phyloP scores from a whole-genome alignment of 2,329 filamentous ascomycete species.

The Alternaria arborescens region DNA sequence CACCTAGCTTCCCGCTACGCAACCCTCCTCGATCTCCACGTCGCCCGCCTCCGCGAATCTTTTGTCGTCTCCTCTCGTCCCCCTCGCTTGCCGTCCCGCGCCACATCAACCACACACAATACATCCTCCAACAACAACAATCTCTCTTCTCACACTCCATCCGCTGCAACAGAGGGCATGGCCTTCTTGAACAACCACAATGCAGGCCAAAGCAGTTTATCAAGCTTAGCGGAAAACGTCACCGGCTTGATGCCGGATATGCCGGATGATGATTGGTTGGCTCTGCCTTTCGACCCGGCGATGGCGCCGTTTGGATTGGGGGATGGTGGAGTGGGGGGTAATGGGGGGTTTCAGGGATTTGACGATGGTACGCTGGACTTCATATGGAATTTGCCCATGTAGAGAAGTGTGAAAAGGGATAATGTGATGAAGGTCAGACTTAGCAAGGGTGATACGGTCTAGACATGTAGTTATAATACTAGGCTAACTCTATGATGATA shows the following conservation, averaged over 20 bases:
- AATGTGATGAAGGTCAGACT: too few species aligned
- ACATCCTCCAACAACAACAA: slow-evolving; percentile 32
- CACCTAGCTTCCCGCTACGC: slow-evolving; percentile 62
- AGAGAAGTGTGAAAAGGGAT: background rate
- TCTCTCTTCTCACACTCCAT: slow-evolving; percentile 32
- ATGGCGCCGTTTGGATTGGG: slow-evolving; percentile 51
- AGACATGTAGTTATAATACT: too few species aligned
- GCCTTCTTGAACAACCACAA: slow-evolving; percentile 50
- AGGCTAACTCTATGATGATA: fast-evolving
- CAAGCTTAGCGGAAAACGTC: slow-evolving; percentile 46
- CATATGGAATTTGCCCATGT: slow-evolving; percentile 52
- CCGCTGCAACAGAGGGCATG: slow-evolving; percentile 44
- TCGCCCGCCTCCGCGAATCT: slow-evolving; percentile 48
- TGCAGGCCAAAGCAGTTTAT: slow-evolving; percentile 47
- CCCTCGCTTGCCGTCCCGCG: slow-evolving; percentile 45
- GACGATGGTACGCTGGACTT: slow-evolving; percentile 52
- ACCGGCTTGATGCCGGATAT: slow-evolving; percentile 49
- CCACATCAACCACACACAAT: slow-evolving; percentile 39
- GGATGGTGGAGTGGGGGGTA: slow-evolving; percentile 42
- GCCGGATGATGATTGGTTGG: slow-evolving; percentile 51
- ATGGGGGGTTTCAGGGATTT: slow-evolving; percentile 47
- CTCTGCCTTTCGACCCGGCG: slow-evolving; percentile 50
- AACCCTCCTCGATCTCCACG: slow-evolving; percentile 56
- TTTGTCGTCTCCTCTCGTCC: slow-evolving; percentile 50
- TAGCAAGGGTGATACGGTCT: too few species aligned